Evolutionary conservation across 192 early-diverging fungal genomes (phyloP), one percentile per base, ranked within the genome.

Genomic region (Powellomyces hirtus): DNA sequence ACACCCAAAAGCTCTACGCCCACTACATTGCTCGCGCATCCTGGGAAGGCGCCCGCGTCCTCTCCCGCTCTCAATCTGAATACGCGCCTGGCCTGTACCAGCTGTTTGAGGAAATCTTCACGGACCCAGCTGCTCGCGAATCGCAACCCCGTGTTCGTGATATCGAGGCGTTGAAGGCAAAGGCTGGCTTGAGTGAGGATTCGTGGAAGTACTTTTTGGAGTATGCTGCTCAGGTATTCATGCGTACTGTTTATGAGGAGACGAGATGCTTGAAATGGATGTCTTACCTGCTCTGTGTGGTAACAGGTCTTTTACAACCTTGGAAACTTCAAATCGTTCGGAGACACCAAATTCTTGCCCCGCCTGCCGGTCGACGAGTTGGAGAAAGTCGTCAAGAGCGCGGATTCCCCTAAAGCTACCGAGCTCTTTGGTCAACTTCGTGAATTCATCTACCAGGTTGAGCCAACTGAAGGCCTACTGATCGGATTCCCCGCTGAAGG

Each of bases 321-420:
- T 18, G 70, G 78, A 45, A 88, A 88, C 68, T 86, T 87, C 79
- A 82, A 83, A 52, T 74, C 73, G 4, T 88, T 88, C 68, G 86
- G 85, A 29, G 84, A 88, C 72, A 81, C 77, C 38, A 88, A 87
- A 73, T 84, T 88, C 62, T 70, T 88, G 34, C 86, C 86, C 29
- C 74, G 85, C 1, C 37, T 81, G 3, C 36, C 70, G 4, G 65
- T 38, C 1, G 57, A 57, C 30, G 75, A 81, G 10, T 85, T 88
- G 40, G 71, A 68, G 22, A 50, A 31, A 33, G 75, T 87, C 38
- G 77, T 88, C 2, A 61, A 62, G 10, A 84, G 74, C 4, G 55
- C 67, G 16, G 75, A 65, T 18, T 45, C 66, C 1, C 52, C 44
- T 10, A 42, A 35, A 29, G 81, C 77, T 16, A 18, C 66, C 11